Base-by-base conservation (phyloP, 2,329 filamentous ascomycete species). In the Clarireedia hainanense region DNA sequence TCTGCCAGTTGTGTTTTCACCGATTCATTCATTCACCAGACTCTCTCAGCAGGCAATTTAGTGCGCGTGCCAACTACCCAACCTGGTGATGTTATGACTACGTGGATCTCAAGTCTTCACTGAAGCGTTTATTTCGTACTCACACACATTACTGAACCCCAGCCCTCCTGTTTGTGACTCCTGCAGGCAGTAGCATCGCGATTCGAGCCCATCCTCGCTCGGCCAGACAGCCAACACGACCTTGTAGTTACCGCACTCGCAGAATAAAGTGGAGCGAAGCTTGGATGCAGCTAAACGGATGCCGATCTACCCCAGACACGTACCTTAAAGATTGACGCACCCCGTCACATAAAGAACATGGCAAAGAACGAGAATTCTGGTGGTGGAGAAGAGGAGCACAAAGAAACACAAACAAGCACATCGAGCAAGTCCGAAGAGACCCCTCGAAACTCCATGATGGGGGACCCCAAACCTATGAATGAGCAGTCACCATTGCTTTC, bases 401-500 rank as follows among this genome's bases (percentile, higher is more conserved):
- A 50, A 43, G 57, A 58, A 43, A n/a, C 34, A 9, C 47, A 55
- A 49, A 42, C 23, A 24, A n/a, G 14, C 6, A 40, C 40, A n/a
- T 43, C 37, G 5, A 40, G 40, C 10, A 50, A 3, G 4, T 20
- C 34, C 3, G 15, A 27, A 14, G 37, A 50, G 15, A 34, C 46
- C 43, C 39, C 1, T 17, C 39, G 39, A 42, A 15, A 20, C 39
- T 26, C 12, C 24, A 43, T 23, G 49, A 36, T 45, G 27, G 52
- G 50, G 24, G 52, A 55, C 17, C 24, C 37, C 1, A 64, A 72
- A 57, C 63, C 64, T 26, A 57, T 72, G 17, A 72, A 74, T 58
- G 77, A 80, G 62, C 69, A 72, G 37, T 79, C 77, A 17, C 77
- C 78, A 40, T 71, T 80, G 34, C 67, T 80, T 17, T 77, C 76